Percentiles rank a stretch among this genome's conserved stretches.
Conservation (phyloP, 331 rosid genomes). For the Pyracantha coccinea region DNA sequence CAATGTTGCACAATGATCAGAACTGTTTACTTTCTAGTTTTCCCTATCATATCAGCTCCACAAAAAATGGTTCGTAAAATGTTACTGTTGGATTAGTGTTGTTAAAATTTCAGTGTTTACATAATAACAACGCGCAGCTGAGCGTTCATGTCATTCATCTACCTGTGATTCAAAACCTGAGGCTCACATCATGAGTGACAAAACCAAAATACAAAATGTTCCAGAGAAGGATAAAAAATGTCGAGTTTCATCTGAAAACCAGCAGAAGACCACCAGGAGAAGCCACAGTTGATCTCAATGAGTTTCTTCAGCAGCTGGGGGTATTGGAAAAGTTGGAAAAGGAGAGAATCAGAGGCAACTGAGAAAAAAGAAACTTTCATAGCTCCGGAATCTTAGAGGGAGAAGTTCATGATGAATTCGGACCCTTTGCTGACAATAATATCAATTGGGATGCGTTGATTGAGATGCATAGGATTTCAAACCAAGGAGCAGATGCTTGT, state of each 20-base stretch:
- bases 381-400: conserved; percentile 31
- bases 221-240: conserved; percentile 19
- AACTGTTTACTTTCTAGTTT: too few relatives aligned
- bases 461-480: conserved; percentile 55
- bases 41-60: too few relatives aligned
- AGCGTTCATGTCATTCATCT: conserved; percentile 13
- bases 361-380: conserved; percentile 25
- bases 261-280: conserved; percentile 41
- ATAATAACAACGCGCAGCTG: too few relatives aligned
- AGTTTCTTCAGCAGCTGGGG: conserved; percentile 90
- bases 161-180: conserved; percentile 29
- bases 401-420: conserved; percentile 32
- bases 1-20: too few relatives aligned
- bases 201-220: conserved; percentile 12
- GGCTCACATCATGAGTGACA: conserved; percentile 13
- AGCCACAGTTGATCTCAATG: conserved; percentile 89
- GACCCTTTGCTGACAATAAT: conserved; percentile 39
- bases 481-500: conserved; percentile 36
- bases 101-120: too few relatives aligned
- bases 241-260: conserved; percentile 17
- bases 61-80: too few relatives aligned
- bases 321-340: conserved; percentile 51
- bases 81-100: too few relatives aligned
- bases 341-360: conserved; percentile 33
- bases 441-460: conserved; percentile 69